These are phyloP conservation scores for Isabelozyma rhagii DNA, from an alignment of 805 yeast species.

Conservation along the genomic window DNA sequence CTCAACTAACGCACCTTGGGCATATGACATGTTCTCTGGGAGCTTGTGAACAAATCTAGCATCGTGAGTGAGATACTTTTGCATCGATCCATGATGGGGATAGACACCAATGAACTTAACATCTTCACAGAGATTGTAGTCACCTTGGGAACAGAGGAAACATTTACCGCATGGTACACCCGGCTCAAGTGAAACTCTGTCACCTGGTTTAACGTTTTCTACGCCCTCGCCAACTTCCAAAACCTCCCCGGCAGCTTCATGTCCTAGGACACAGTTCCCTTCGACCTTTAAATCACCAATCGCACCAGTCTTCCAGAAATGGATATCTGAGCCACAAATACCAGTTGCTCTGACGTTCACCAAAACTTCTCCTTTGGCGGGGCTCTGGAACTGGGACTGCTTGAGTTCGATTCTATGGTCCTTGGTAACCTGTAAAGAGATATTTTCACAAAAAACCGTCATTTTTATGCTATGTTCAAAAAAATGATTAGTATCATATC, in stretches of 20 bases:
- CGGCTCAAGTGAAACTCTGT: constrained; percentile 46
- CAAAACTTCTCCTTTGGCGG: constrained; percentile 11
- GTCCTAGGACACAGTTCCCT: constrained; percentile 20
- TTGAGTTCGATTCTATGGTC: constrained; percentile 12
- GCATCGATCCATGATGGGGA: constrained; percentile 29
- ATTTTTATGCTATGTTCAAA: neutral
- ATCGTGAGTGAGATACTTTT: constrained; percentile 10
- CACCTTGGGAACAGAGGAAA: constrained; percentile 35
- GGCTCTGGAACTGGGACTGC: constrained; percentile 10
- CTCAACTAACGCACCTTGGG: constrained; percentile 55
- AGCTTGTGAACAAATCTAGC: constrained; percentile 31
- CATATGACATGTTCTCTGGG: constrained; percentile 43
- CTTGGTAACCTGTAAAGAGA: constrained; percentile 3
- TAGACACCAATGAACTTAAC: constrained; percentile 36
- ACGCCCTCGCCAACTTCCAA: constrained; percentile 45
- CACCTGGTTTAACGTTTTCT: constrained; percentile 38
- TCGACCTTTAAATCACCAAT: neutral
- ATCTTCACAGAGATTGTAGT: constrained; percentile 37
- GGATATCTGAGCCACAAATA: constrained; percentile 16
- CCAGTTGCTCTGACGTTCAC: constrained; percentile 11
- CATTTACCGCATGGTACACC: constrained; percentile 44
- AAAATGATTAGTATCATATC: too few relatives aligned
- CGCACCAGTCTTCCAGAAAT: constrained; percentile 9
- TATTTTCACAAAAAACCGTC: constrained; percentile 1
- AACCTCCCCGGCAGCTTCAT: constrained; percentile 41